phyloP scores from a whole-genome alignment of 768 basidiomycete species.

The Termitomyces sp. region DNA sequence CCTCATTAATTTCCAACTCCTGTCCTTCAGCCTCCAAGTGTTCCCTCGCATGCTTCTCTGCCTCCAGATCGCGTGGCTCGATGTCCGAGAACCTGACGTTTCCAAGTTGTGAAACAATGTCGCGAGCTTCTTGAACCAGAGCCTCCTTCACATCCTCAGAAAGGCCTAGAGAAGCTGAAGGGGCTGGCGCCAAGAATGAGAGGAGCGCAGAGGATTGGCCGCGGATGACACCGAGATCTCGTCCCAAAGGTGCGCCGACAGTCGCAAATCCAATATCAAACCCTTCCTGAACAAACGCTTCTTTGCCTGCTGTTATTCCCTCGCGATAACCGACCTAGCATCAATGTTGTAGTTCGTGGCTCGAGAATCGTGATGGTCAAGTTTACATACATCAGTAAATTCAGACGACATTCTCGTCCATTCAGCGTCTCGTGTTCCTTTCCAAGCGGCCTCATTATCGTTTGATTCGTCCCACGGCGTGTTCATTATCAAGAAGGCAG shows the following conservation, averaged over 20 bases:
- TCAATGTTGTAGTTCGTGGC: neutral
- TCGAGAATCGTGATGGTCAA: neutral
- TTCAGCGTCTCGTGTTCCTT: slow-evolving; percentile 41
- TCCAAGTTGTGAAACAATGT: slow-evolving; percentile 51
- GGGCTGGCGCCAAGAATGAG: slow-evolving; percentile 40
- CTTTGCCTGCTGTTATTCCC: slow-evolving; percentile 91
- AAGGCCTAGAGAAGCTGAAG: neutral
- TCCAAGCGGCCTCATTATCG: slow-evolving; percentile 10
- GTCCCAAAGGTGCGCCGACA: slow-evolving; percentile 69
- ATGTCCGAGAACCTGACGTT: slow-evolving; percentile 66
- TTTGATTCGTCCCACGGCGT: slow-evolving; percentile 58
- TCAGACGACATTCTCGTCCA: slow-evolving; percentile 65
- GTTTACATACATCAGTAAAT: slow-evolving; percentile 61
- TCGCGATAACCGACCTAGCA: slow-evolving; percentile 92
- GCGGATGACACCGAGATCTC: slow-evolving; percentile 71
- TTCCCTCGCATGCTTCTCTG: slow-evolving; percentile 69
- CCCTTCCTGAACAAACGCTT: slow-evolving; percentile 79
- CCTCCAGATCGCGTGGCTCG: slow-evolving; percentile 70
- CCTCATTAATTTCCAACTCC: slow-evolving; percentile 33
- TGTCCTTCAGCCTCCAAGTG: slow-evolving; percentile 45
- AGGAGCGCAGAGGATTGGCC: slow-evolving; percentile 65
- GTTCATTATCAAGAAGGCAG: slow-evolving; percentile 28
- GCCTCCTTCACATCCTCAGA: slow-evolving; percentile 9
- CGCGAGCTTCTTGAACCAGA: slow-evolving; percentile 40
- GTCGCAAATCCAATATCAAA: slow-evolving; percentile 83